A percentile compares a stretch with the other conserved stretches of the same genome.
phyloP scores from a whole-genome alignment of 1,284 basidiomycete genomes.

The Trichosporon coremiiforme region DNA sequence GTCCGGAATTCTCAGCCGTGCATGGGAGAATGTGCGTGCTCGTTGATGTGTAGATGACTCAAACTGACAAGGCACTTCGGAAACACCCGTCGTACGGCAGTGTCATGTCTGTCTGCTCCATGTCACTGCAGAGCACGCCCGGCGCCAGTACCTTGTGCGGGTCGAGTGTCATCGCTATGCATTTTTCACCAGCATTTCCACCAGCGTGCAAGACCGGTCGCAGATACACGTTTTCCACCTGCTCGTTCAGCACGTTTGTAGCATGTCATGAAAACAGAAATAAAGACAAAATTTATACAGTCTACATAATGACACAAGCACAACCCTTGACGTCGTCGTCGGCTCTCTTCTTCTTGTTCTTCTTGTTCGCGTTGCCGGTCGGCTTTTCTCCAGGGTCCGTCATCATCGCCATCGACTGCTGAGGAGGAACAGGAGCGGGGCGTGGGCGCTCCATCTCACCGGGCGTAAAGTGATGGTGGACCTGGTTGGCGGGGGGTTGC shows the following conservation, averaged over 20 bases:
- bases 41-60: too few relatives aligned
- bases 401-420: background rate
- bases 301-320: constrained; percentile 33
- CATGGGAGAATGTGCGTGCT: too few relatives aligned
- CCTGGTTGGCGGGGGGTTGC: background rate
- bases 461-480: constrained; percentile 12
- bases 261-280: background rate
- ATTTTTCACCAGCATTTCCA: too few relatives aligned
- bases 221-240: background rate
- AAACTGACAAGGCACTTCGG: too few relatives aligned
- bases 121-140: too few relatives aligned
- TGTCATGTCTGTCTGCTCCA: too few relatives aligned
- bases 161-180: too few relatives aligned
- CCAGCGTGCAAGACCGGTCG: too few relatives aligned
- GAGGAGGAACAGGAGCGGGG: background rate
- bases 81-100: too few relatives aligned
- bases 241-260: background rate
- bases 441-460: constrained; percentile 14
- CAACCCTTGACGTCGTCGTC: constrained; percentile 31
- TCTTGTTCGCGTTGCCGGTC: constrained; percentile 13
- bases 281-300: constrained; percentile 12
- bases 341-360: constrained; percentile 18
- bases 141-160: too few relatives aligned
- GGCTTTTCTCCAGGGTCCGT: background rate
- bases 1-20: too few relatives aligned